These are phyloP conservation scores for Ogataea hybrid DNA, from an alignment of 1,139 yeast species.

Conservation along the genomic window DNA sequence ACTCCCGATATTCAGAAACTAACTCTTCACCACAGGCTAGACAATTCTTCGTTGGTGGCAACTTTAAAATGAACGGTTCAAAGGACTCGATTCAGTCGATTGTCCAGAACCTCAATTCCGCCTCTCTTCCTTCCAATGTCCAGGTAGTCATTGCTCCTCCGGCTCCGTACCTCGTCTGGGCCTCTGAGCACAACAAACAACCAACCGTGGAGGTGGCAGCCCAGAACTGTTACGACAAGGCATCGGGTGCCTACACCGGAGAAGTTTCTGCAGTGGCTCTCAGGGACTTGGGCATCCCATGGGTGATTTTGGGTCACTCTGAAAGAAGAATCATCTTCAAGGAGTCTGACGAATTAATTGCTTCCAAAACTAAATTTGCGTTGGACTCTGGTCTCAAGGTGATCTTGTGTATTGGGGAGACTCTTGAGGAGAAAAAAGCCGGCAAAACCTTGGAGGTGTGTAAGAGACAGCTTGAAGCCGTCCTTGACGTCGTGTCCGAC, in stretches of 20 bases:
- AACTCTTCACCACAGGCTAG: constrained; percentile 36
- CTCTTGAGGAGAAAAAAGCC: constrained; percentile 90
- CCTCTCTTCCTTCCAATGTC: constrained; percentile 68
- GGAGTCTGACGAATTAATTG: constrained; percentile 89
- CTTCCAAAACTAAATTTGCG: constrained; percentile 94
- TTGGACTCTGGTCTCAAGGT: constrained; percentile 84
- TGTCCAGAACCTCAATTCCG: constrained; percentile 77
- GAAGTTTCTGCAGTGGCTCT: constrained; percentile 88
- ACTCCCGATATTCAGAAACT: constrained; percentile 10
- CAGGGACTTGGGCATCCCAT: constrained; percentile 87
- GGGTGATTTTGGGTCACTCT: constrained; percentile 98
- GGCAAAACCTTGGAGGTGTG: constrained; percentile 84
- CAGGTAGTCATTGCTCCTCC: constrained; percentile 98
- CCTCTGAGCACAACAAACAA: constrained; percentile 68
- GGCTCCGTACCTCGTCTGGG: constrained; percentile 81
- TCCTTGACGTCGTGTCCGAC: constrained; percentile 76
- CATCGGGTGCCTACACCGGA: constrained; percentile 97
- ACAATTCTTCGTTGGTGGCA: constrained; percentile 96
- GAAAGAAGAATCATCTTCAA: constrained; percentile 95
- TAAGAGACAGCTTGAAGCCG: constrained; percentile 90
- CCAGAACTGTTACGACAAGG: constrained; percentile 86
- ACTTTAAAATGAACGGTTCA: constrained; percentile 98
- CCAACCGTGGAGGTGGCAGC: constrained; percentile 78
- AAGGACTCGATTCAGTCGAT: constrained; percentile 80
- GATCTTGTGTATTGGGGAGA: constrained; percentile 96